phyloP scores from a whole-genome alignment of 441 rosid genomes.

The Theobroma grandiflorum region DNA sequence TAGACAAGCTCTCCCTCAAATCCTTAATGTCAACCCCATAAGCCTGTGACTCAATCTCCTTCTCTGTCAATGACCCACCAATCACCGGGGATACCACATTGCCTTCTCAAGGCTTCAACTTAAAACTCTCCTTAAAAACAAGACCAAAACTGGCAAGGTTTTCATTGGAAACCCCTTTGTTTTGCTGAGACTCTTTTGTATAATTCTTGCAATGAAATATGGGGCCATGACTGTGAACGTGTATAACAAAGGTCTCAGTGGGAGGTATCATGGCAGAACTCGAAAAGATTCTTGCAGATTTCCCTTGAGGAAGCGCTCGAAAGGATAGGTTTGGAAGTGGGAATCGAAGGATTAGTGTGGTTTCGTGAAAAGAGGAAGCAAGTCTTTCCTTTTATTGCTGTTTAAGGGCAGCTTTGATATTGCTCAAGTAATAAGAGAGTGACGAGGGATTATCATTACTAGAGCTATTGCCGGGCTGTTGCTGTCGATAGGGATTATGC shows the following conservation, averaged over 20 bases:
- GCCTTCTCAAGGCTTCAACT: slow-evolving; percentile 24
- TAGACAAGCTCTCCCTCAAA: slow-evolving; percentile 40
- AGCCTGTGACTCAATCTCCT: slow-evolving; percentile 29
- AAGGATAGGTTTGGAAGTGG: slow-evolving; percentile 17
- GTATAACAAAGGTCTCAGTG: slow-evolving; percentile 8
- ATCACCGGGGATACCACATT: slow-evolving; percentile 34
- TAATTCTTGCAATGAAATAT: slow-evolving; percentile 48
- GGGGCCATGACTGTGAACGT: slow-evolving; percentile 23
- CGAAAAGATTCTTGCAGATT: slow-evolving; percentile 53
- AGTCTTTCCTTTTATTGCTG: slow-evolving; percentile 26
- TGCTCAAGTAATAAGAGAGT: slow-evolving; percentile 42
- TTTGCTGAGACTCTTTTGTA: slow-evolving; percentile 37
- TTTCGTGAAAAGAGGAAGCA: background rate
- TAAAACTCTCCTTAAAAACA: slow-evolving; percentile 34
- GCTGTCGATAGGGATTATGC: slow-evolving; percentile 2
- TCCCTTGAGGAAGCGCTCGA: slow-evolving; percentile 29
- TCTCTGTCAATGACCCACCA: slow-evolving; percentile 59
- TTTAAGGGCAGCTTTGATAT: slow-evolving; percentile 55
- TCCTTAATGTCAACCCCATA: background rate
- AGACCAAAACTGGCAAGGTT: background rate
- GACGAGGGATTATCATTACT: slow-evolving; percentile 31
- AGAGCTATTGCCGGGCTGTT: background rate
- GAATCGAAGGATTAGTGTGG: slow-evolving; percentile 17
- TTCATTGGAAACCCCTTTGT: slow-evolving; percentile 25
- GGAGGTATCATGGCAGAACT: slow-evolving; percentile 47